These are phyloP conservation scores for Eucalyptus sp. DNA, from an alignment of 345 rosid genomes.

Conservation along the genomic window DNA sequence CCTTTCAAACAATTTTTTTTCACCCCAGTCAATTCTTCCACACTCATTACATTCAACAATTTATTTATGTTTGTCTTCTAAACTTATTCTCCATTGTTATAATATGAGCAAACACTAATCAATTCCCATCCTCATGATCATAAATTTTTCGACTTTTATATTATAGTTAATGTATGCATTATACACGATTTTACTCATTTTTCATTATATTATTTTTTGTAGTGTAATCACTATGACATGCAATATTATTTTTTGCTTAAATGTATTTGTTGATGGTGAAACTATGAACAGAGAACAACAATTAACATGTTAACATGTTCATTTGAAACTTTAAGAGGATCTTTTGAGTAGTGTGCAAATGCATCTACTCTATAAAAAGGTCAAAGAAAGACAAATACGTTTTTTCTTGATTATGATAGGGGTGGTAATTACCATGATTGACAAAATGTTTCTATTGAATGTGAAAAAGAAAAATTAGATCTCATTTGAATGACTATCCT, in stretches of 20 bases:
- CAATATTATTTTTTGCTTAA: background rate
- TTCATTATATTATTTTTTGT: no score
- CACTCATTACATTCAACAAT: background rate
- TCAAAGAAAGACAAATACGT: background rate
- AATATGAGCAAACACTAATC: background rate
- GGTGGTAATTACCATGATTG: background rate
- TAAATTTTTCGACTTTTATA: no score
- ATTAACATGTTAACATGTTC: background rate
- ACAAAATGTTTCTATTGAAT: background rate
- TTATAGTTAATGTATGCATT: background rate
- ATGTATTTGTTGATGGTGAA: background rate
- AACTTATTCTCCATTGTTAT: no score
- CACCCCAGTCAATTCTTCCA: background rate
- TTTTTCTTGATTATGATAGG: background rate
- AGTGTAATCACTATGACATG: background rate
- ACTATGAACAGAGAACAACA: background rate
- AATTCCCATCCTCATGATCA: rapidly evolving
- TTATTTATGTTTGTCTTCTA: no score
- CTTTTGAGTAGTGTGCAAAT: background rate
- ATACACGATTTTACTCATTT: background rate
- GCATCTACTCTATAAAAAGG: background rate
- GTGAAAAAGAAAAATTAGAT: rapidly evolving
- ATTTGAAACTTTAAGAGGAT: background rate
- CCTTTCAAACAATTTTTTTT: background rate
- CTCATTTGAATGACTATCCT: background rate